phyloP scores from a whole-genome alignment of 495 filamentous ascomycete species.

The Tuber borchii region DNA sequence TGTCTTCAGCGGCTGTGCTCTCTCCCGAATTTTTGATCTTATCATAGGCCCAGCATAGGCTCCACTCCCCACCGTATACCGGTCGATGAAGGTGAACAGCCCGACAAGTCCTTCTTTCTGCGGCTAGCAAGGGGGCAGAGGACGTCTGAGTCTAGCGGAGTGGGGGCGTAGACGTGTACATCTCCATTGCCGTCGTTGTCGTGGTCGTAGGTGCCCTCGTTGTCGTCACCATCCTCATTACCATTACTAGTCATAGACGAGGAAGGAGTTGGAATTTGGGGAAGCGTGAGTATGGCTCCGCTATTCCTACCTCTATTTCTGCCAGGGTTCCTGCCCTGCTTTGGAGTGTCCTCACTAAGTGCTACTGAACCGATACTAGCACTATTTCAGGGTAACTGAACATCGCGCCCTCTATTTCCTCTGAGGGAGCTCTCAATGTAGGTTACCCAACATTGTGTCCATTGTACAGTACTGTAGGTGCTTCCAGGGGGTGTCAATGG shows the following conservation, averaged over 20 bases:
- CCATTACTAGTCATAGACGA: not conserved
- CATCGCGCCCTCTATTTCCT: not conserved
- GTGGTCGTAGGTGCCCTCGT: too few species aligned
- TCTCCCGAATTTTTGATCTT: not conserved
- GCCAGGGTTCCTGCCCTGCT: not conserved
- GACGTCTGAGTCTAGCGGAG: not conserved
- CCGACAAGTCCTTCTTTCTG: not conserved
- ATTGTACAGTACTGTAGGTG: not conserved
- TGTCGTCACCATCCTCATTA: not conserved
- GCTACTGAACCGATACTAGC: not conserved
- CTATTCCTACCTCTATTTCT: not conserved
- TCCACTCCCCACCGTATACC: not conserved
- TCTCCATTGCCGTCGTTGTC: not conserved
- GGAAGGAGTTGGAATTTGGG: not conserved
- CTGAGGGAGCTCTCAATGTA: not conserved
- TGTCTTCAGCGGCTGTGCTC: not conserved
- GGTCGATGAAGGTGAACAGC: not conserved
- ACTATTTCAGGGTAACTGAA: not conserved
- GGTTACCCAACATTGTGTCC: not conserved
- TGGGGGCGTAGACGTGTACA: not conserved
- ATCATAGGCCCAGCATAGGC: not conserved
- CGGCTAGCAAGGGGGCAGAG: not conserved
- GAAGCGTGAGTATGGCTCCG: not conserved
- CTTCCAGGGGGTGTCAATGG: not conserved
- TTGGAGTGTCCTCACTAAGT: not conserved